A percentile compares a stretch with the other conserved stretches of the same genome.
These are phyloP conservation scores for Favolaschia claudopus DNA, from an alignment of 768 basidiomycete species.

Conservation along the genomic window DNA sequence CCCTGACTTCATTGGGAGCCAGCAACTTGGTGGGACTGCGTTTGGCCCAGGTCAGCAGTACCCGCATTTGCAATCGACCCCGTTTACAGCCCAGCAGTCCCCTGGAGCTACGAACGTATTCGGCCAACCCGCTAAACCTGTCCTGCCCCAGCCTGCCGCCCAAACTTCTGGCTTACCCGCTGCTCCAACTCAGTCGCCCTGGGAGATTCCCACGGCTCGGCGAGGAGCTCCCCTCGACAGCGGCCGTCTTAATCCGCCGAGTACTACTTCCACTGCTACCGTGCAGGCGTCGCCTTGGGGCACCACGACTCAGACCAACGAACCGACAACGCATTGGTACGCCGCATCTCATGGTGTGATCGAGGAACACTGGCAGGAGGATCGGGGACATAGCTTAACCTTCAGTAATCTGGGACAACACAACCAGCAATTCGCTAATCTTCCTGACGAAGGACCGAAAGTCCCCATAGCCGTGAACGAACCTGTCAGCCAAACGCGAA, in stretches of 20 bases:
- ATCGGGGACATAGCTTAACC: slow-evolving; percentile 57
- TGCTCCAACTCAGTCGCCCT: slow-evolving; percentile 42
- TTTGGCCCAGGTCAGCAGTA: slow-evolving; percentile 26
- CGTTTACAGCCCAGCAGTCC: slow-evolving; percentile 18
- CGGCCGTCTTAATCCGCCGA: slow-evolving; percentile 50
- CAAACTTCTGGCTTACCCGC: slow-evolving; percentile 24
- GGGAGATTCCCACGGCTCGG: slow-evolving; percentile 40
- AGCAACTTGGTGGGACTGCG: slow-evolving; percentile 5
- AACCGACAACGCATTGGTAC: slow-evolving; percentile 67
- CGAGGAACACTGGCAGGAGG: slow-evolving; percentile 55
- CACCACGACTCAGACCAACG: slow-evolving; percentile 37
- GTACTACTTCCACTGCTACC: slow-evolving; percentile 30
- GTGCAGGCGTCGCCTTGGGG: slow-evolving; percentile 49
- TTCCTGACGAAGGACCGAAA: slow-evolving; percentile 21
- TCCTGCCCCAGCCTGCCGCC: slow-evolving; percentile 23
- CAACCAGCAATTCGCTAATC: slow-evolving; percentile 49
- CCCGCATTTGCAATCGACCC: slow-evolving; percentile 19
- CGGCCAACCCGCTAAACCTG: slow-evolving; percentile 24
- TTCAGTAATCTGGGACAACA: slow-evolving; percentile 67
- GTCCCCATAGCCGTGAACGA: slow-evolving; percentile 10
- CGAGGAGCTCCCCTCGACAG: slow-evolving; percentile 53
- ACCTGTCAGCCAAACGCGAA: slow-evolving; percentile 12
- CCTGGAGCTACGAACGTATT: slow-evolving; percentile 12
- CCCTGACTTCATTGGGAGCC: slow-evolving; percentile 12
- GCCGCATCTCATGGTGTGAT: slow-evolving; percentile 52